Percentiles rank a stretch among this genome's conserved stretches.
phyloP scores from a whole-genome alignment of 257 asterid species.

The Scutellaria baicalensis region DNA sequence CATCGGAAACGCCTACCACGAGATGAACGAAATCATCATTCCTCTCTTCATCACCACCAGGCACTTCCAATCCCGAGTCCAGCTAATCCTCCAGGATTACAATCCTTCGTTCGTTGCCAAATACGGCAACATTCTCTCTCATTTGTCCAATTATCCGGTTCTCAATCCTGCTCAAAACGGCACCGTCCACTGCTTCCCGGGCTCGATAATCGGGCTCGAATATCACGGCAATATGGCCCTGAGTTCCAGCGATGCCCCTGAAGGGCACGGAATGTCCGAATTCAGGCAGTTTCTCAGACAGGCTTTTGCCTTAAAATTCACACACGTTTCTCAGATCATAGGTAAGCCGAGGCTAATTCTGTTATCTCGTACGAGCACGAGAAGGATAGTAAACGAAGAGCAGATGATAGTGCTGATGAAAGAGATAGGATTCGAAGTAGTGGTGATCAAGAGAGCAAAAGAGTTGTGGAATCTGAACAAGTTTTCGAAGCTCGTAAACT shows the following conservation, averaged over 20 bases:
- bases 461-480: constrained; percentile 48
- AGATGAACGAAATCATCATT: constrained; percentile 73
- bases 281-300: constrained; percentile 31
- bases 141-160: constrained; percentile 33
- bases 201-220: constrained; percentile 59
- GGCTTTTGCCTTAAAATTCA: constrained; percentile 18
- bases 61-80: constrained; percentile 55
- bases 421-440: constrained; percentile 51
- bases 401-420: constrained; percentile 34
- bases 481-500: constrained; percentile 49
- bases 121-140: constrained; percentile 43
- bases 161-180: constrained; percentile 47
- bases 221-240: constrained; percentile 60
- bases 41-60: constrained; percentile 68
- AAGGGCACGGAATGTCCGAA: constrained; percentile 33
- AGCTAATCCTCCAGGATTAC: constrained; percentile 55
- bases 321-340: constrained; percentile 27
- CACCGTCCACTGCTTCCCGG: constrained; percentile 75
- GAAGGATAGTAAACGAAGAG: constrained; percentile 57
- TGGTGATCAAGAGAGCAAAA: constrained; percentile 45
- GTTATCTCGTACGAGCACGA: constrained; percentile 53
- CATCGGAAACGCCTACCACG: constrained; percentile 83
- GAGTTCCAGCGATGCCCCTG: constrained; percentile 34
- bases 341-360: constrained; percentile 56
- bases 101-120: constrained; percentile 57